Evolutionary conservation across 2,329 filamentous ascomycete species (phyloP).

Genomic region (Emmonsiellopsis sp.): DNA sequence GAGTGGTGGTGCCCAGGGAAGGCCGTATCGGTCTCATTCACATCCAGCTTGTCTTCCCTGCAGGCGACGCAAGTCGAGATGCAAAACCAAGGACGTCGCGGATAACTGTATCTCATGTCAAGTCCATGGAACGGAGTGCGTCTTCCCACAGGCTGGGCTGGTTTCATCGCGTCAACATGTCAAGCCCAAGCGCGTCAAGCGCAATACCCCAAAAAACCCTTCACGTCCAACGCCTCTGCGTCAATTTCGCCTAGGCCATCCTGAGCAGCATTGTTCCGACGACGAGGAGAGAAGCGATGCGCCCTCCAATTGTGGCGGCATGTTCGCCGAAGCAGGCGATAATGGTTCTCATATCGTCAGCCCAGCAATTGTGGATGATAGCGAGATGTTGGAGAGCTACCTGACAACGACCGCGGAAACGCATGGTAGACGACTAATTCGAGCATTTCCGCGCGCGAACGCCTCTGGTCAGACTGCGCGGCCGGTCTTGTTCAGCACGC

Average conservation of each 20-base stretch:
- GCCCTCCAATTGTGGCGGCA: conserved; percentile 9
- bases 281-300: background rate
- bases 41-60: conserved; percentile 47
- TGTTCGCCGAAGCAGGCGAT: conserved; percentile 15
- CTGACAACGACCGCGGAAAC: conserved; percentile 27
- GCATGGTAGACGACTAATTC: conserved; percentile 14
- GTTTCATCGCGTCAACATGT: background rate
- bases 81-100: conserved; percentile 38
- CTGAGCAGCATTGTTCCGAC: background rate
- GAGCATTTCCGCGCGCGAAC: conserved; percentile 11
- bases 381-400: conserved; percentile 45
- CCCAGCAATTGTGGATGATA: conserved; percentile 45
- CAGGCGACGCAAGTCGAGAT: conserved; percentile 46
- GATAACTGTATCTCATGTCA: conserved; percentile 43
- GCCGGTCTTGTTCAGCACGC: conserved; percentile 40
- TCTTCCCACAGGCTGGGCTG: conserved; percentile 33
- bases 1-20: conserved; percentile 10
- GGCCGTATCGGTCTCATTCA: conserved; percentile 48
- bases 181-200: background rate
- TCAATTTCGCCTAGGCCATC: background rate
- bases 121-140: conserved; percentile 42
- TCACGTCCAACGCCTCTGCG: background rate
- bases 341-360: conserved; percentile 45
- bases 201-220: background rate
- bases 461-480: conserved; percentile 12